Base-by-base conservation (phyloP, 345 rosid genomes). In the Linum usitatissimum region DNA sequence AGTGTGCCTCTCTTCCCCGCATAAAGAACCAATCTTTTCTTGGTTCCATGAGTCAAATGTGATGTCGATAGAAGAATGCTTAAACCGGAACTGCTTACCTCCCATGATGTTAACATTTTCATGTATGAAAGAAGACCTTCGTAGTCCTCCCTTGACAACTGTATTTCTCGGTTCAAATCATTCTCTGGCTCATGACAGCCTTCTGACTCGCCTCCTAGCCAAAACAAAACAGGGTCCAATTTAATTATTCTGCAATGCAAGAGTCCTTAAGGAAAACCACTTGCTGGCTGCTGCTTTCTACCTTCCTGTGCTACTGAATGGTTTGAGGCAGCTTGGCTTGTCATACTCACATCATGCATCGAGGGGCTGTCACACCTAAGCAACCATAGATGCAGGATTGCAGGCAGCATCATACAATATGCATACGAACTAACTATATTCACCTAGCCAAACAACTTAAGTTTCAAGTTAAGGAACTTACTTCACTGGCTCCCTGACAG, bases 71-170 rank as follows among this genome's bases (percentile, higher is more conserved):
- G 36, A 53, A 31, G 18, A 53, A 30, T 9, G 30, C 7, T 23
- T n/a, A n/a, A n/a, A 55, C 3, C 21, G 21, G 23, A 20, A 31
- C 0, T 20, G 18, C 65, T 12, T 84, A 91, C 98, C 98, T 91
- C 96, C 96, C 98, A 88, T 49, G 98, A 74, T 23, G 90, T 76
- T 59, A 88, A 79, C 65, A 71, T 67, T 75, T 78, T 81, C 81
- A 88, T 73, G 75, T 78, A 85, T 59, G 98, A 82, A 30, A 92
- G 96, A 55, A 88, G 86, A 67, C 59, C 73, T 59, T 82, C 87
- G 55, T 83, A 91, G 57, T 78, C 90, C 71, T 79, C 81, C 70
- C 69, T 75, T 2, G 77, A 69, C 18, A 84, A 71, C 66, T 76
- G 70, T 60, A 91, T 66, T 13, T 66, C 7, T 19, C 72, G 54